Conservation (phyloP, 2,329 filamentous ascomycete species). For the Colletotrichum tropicicola region DNA sequence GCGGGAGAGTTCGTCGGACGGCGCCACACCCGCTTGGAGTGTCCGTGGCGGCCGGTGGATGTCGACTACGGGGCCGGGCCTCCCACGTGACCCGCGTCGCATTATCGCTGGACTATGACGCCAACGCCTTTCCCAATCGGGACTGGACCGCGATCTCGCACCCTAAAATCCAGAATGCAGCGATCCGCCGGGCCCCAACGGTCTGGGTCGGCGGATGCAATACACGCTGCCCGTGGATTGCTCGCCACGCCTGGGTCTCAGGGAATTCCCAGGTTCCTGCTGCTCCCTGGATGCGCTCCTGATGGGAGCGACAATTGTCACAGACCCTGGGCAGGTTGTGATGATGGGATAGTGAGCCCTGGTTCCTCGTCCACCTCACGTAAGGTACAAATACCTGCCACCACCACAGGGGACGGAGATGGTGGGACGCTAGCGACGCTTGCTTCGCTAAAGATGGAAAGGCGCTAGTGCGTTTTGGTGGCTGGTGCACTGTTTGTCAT, state of each 20-base stretch:
- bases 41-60: slow-evolving; percentile 20
- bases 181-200: background rate
- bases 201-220: background rate
- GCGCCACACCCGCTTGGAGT: slow-evolving; percentile 22
- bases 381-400: too few relatives aligned
- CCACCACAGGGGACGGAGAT: background rate
- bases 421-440: background rate
- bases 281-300: background rate
- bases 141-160: slow-evolving; percentile 3
- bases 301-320: background rate
- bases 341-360: background rate
- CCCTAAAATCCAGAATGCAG: background rate
- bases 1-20: slow-evolving; percentile 2
- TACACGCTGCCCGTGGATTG: background rate
- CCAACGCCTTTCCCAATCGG: slow-evolving; percentile 15
- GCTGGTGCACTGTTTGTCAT: slow-evolving; percentile 28
- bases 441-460: slow-evolving; percentile 10
- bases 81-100: slow-evolving; percentile 21
- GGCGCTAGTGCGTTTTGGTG: slow-evolving; percentile 9
- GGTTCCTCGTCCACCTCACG: background rate
- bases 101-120: slow-evolving; percentile 21
- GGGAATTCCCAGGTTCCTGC: background rate
- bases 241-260: background rate
- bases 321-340: background rate
- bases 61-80: slow-evolving; percentile 9